These are phyloP conservation scores for Lunularia cruciata DNA, from an alignment of 225 moss, liverwort and hornwort species.

Conservation along the genomic window DNA sequence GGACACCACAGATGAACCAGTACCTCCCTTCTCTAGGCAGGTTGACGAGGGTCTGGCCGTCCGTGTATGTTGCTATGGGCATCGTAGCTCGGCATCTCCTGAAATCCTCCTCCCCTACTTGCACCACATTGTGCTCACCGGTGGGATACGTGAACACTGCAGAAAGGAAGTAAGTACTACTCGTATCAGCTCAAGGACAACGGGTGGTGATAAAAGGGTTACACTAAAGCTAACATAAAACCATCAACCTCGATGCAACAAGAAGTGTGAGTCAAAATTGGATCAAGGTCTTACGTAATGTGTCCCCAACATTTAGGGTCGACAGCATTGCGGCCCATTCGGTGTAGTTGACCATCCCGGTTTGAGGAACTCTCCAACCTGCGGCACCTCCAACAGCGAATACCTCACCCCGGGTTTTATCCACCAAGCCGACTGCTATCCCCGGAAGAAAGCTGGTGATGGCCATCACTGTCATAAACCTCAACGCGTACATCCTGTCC, in stretches of 20 bases:
- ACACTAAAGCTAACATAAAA: no score
- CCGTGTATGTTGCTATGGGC: slow-evolving; percentile 36
- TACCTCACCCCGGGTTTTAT: slow-evolving; percentile 26
- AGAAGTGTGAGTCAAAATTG: neutral
- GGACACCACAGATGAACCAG: slow-evolving; percentile 44
- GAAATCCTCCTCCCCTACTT: slow-evolving; percentile 42
- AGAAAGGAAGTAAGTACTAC: neutral
- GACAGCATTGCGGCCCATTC: slow-evolving; percentile 49
- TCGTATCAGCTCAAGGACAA: no score
- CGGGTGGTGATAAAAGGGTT: no score
- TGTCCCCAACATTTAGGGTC: slow-evolving; percentile 41
- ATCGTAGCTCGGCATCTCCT: slow-evolving; percentile 26
- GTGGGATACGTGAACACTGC: slow-evolving; percentile 44
- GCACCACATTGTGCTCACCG: slow-evolving; percentile 42
- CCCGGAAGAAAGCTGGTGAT: slow-evolving; percentile 15
- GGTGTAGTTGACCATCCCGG: slow-evolving; percentile 44
- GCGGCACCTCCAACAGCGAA: slow-evolving; percentile 48
- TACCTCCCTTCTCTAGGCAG: slow-evolving; percentile 36
- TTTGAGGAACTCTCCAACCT: slow-evolving; percentile 40
- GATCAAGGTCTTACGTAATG: slow-evolving; percentile 10
- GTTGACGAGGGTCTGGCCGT: slow-evolving; percentile 42
- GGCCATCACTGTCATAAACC: neutral
- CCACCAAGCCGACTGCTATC: slow-evolving; percentile 14
- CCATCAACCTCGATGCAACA: no score
- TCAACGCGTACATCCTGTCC: neutral